Evolutionary conservation across 1,284 basidiomycete species (phyloP), one percentile per base, ranked within the genome.

Genomic region (Marasmius fiardii): DNA sequence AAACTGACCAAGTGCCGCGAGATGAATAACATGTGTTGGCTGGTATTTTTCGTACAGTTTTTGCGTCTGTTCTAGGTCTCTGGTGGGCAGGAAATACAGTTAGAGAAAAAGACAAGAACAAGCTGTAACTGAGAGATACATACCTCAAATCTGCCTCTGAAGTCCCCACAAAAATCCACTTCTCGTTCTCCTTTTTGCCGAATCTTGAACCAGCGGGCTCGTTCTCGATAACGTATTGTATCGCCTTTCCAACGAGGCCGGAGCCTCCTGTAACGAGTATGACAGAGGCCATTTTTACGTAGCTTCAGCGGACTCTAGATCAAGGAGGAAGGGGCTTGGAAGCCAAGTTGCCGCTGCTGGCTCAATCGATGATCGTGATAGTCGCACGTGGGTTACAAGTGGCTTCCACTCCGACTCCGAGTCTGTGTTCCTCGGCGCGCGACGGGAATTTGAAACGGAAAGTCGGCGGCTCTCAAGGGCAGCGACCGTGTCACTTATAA

Each of bases 11-110:
- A 91, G 79, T 7, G 92, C 91, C 50, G 90, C 92, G 51, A 93
- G 81, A 74, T 96, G 93, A 64, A 95, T 94, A 61, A 95, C 91
- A 79, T 94, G 88, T 0, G 91, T 95, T 0, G 93, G 93, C 64
- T 89, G 86, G 74, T 95, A 86, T 71, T 91, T 93, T 65, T 91
- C 86, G 62, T 90, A 95, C 64, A 95, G 74, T 66, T 76, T 75
- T 63, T 74, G 71, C 43, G 90, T 86, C 67, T 85, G 81, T 58
- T 74, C 78, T 2, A 80, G 70, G 68, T 91, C 81, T 64, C 90
- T 91, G 60, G 52, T 10, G 23, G 45, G 51, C 44, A 45, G 44
- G 31, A 33, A 28, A 35, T 37, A 24, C 23, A 11, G 28, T 4
- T n/a, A 33, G 28, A 18, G 55, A 28, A 2, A 45, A 20, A 8